Evolutionary conservation across 169 alveolate species (phyloP), one percentile per base, ranked within the genome.

Genomic region (Plasmodium gaboni): DNA sequence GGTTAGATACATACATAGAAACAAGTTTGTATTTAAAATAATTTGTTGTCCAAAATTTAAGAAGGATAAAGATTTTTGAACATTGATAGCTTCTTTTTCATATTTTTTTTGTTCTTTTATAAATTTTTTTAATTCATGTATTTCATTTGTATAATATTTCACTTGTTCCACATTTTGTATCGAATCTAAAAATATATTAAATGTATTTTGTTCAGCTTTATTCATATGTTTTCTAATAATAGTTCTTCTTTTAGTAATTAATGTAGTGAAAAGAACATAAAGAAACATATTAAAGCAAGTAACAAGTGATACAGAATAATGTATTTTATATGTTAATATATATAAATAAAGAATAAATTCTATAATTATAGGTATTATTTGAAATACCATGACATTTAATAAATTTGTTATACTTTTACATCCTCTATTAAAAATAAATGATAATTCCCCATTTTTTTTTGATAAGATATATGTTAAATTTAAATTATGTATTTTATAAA

Each of bases 131-230:
- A 94, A 88, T 78, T 94, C 96, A 63, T 91, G 90, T 22, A 57
- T 87, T 76, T 92, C 94, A 42, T 94, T 85, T 51, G 94, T 94
- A 71, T 92, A 92, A 83, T 92, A 92, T 61, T 94, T 87, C 32
- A 94, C 96, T 42, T 95, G 96, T 76, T 95, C 97, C 0, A 96
- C 94, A 83, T 95, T 95, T 22, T 95, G 95, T 46, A 95, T 90
- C 22, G 96, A 95, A 57, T 95, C 97, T 57, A 93, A 70, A 70
- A 95, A 92, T 24, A 95, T 90, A 4, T 97, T 97, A 24, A 93
- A 92, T 1, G 97, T 93, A 51, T 89, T 93, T 76, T 94, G 97
- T 71, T 95, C 97, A 22, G 97, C 93, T 50, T 88, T 78, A 28
- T 93, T 95, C 97, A 95, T 95, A 26, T 88, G 60, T 78, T 91